Evolutionary conservation across 2,329 filamentous ascomycete genomes (phyloP), one percentile per base, ranked within the genome.

Genomic region (Venturia asperata): DNA sequence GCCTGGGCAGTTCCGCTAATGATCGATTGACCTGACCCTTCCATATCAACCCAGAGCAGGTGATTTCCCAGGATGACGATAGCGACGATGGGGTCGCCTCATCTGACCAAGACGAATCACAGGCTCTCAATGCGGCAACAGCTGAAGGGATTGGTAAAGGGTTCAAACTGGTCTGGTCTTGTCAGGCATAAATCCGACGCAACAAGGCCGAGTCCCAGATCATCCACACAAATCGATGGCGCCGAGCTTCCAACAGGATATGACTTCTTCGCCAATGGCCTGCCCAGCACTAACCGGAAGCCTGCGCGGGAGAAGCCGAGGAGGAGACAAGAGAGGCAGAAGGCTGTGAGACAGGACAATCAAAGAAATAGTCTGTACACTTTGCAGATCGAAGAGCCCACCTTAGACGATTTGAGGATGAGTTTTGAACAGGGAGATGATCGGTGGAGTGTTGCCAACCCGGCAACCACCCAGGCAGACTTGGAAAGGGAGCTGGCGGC

Each of bases 351-450:
- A 21, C 19, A n/a, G 63, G 63, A 64, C 45, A 34, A 60, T 19
- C 63, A 47, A 27, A 47, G 27, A 52, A 30, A 42, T 27, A 47
- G 27, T 19, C 37, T 64, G 6, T 45, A 41, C 21, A 39, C 49
- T 47, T 41, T 65, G 52, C 64, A 65, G 15, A 30, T 65, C 19
- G 64, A 65, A 24, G 21, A 56, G 11, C 37, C 52, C 17, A 42
- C 10, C 10, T 52, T 65, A 19, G 64, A 65, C 19, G 64, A 65
- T n/a, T 62, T 65, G 55, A 49, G 60, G 55, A 52, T 49, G 52
- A 62, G 58, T 34, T 62, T 65, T n/a, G 64, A 65, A 15, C 34
- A 34, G 11, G 64, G 64, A 24, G 52, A 47, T n/a, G 64, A 62
- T 43, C 24, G 37, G 37, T 64, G 52, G 43, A 64, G 55, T n/a